Base-by-base conservation (phyloP, 805 yeast genomes). In the Metschnikowia matae region DNA sequence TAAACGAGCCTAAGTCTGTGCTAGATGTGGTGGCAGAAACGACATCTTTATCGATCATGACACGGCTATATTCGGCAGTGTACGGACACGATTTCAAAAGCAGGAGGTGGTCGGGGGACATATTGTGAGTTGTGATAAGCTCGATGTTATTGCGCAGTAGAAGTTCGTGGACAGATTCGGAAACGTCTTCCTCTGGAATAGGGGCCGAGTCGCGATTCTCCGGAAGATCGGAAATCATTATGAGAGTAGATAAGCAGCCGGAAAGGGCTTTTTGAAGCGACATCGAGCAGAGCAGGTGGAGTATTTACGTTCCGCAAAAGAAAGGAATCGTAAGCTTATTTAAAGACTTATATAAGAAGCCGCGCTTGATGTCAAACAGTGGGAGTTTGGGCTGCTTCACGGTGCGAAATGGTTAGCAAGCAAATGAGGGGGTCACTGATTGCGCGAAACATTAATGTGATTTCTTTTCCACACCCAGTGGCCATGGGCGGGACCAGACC, bases 351-450 rank as follows among this genome's bases (percentile, higher is more conserved):
- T 15, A 20, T 33, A 33, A n/a, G 45, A 37, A 42, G 45, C 31
- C 45, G 45, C 33, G 45, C 45, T 33, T 42, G 38, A 42, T 20
- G 45, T 33, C 45, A 42, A 42, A 42, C 23, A 14, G 20, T 33
- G 44, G 13, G n/a, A 23, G 26, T 0, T 13, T 37, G 26, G 21
- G 21, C 11, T 7, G 33, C 26, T 17, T 20, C 32, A 13, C 15
- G 3, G 45, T 42, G 45, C 38, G 45, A 34, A 34, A n/a, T 20
- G n/a, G n/a, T 5, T 17, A 42, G 45, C 45, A 42, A 42, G 45
- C 45, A 42, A 42, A 42, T 4, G 31, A 32, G 45, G 45, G 45
- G 45, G 45, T 33, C 45, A 42, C 31, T 42, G 21, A 6, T 41
- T 18, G 45, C 45, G 45, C 45, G 45, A 13, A 33, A 13, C 36